Evolutionary conservation across 257 asterid species (phyloP).

Genomic region (Capsicum pubescens): DNA sequence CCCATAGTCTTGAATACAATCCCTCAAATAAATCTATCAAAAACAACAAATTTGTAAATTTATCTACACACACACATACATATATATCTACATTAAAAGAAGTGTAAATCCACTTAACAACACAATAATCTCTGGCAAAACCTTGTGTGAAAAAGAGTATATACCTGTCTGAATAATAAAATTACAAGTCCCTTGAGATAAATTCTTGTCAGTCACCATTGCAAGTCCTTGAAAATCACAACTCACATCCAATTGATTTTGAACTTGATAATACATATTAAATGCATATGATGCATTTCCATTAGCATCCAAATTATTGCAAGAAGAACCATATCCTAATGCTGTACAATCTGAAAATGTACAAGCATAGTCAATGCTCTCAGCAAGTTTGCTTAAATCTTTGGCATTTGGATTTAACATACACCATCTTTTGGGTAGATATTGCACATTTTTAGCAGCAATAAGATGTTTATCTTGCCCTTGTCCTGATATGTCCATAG

Average conservation of each 20-base stretch:
- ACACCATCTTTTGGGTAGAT: slow-evolving; percentile 50
- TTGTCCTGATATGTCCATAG: slow-evolving; percentile 49
- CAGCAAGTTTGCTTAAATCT: slow-evolving; percentile 45
- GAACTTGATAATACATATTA: slow-evolving; percentile 46
- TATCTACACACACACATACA: slow-evolving; percentile 15
- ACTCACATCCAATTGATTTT: slow-evolving; percentile 44
- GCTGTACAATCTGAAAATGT: slow-evolving; percentile 50
- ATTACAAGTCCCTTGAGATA: slow-evolving; percentile 50
- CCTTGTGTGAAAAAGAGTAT: slow-evolving; percentile 33
- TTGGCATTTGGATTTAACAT: slow-evolving; percentile 43
- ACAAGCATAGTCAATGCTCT: slow-evolving; percentile 47
- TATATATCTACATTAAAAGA: slow-evolving; percentile 29
- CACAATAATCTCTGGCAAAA: slow-evolving; percentile 33
- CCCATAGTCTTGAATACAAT: neutral
- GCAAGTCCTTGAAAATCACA: slow-evolving; percentile 54
- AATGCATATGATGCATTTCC: slow-evolving; percentile 54
- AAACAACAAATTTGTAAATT: neutral
- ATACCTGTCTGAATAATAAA: slow-evolving; percentile 45
- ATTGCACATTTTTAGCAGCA: slow-evolving; percentile 44
- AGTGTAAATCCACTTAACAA: slow-evolving; percentile 4
- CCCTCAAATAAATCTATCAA: slow-evolving; percentile 20
- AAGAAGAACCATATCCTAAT: slow-evolving; percentile 52
- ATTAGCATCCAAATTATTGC: slow-evolving; percentile 44
- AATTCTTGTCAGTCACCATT: slow-evolving; percentile 42
- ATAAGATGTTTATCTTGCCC: slow-evolving; percentile 43